Evolutionary conservation across 148 eudicot species (phyloP), one percentile per base, ranked within the genome.

Genomic region (Talinum fruticosum): DNA sequence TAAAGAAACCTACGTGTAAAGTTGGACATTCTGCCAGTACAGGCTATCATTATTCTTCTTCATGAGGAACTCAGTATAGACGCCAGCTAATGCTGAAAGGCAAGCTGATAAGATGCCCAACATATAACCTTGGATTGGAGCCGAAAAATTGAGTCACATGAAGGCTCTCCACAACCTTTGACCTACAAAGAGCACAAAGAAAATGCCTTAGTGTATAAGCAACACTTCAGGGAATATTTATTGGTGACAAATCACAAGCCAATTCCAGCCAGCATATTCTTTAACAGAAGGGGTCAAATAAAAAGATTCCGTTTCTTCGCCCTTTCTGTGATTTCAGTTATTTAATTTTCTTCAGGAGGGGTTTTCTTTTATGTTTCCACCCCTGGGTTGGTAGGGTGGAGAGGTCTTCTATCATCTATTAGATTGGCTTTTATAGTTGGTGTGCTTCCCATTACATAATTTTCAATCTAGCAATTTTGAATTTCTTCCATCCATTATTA

Each of bases 1-100:
- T 47, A 84, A 75, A 79, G 84, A 75, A 66, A 88, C 97, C 79
- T 90, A 95, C 97, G 96, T 91, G 73, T 95, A 95, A 70, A 95
- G 90, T 85, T 89, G 99, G 57, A 92, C 91, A 81, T 95, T 95
- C 87, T 95, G 99, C 99, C 99, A 95, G 84, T 92, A 90, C 69
- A 92, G 81, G 85, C 94, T 89, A 82, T 92, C 99, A 86, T 89
- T 95, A 78, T 95, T 95, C 85, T 92, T 95, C 89, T 95, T 95
- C 99, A 93, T 90, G 84, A 93, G 86, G 85, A 91, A 96, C 80
- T 96, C 99, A 15, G 99, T 96, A 84, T 93, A 96, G 57, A 96
- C 93, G 83, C 99, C 99, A 78, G 99, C 99, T 75, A 91, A 81
- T 62, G 99, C 99, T 28, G 99, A 96, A 64, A 96, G 90, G 82